These are phyloP conservation scores for Phytopythium cucurbitacearum DNA, from an alignment of 352 stramenopile genomes.

Conservation along the genomic window DNA sequence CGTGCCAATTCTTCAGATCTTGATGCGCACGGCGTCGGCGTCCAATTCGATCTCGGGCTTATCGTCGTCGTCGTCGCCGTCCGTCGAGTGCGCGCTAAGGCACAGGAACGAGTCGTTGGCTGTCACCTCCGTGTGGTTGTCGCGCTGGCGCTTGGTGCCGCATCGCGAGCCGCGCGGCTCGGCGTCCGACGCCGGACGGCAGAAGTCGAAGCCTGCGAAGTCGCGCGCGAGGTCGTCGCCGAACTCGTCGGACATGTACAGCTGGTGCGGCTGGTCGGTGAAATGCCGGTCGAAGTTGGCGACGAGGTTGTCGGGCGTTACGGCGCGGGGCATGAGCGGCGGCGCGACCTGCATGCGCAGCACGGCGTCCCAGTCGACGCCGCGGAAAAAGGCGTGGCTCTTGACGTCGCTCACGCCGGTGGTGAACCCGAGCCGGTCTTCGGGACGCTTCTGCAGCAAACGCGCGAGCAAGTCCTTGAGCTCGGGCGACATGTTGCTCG, in stretches of 20 bases:
- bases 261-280: conserved; percentile 76
- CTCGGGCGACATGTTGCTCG: conserved; percentile 74
- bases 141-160: conserved; percentile 11
- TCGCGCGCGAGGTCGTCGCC: conserved; percentile 65
- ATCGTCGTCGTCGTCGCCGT: conserved; percentile 32
- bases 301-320: conserved; percentile 63
- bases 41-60: conserved; percentile 54
- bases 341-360: conserved; percentile 53
- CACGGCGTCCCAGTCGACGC: conserved; percentile 73
- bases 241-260: conserved; percentile 71
- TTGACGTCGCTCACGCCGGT: conserved; percentile 62
- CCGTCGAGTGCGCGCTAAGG: conserved; percentile 15
- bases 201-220: conserved; percentile 84
- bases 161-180: background rate
- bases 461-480: conserved; percentile 67
- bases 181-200: conserved; percentile 24
- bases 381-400: conserved; percentile 72
- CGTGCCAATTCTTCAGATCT: conserved; percentile 30
- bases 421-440: conserved; percentile 66
- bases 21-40: conserved; percentile 42
- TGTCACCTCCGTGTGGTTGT: conserved; percentile 29
- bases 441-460: conserved; percentile 79
- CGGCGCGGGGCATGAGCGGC: conserved; percentile 54
- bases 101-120: conserved; percentile 12
- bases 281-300: conserved; percentile 87